phyloP scores from a whole-genome alignment of 169 alveolate species.

The Babesia bovis region DNA sequence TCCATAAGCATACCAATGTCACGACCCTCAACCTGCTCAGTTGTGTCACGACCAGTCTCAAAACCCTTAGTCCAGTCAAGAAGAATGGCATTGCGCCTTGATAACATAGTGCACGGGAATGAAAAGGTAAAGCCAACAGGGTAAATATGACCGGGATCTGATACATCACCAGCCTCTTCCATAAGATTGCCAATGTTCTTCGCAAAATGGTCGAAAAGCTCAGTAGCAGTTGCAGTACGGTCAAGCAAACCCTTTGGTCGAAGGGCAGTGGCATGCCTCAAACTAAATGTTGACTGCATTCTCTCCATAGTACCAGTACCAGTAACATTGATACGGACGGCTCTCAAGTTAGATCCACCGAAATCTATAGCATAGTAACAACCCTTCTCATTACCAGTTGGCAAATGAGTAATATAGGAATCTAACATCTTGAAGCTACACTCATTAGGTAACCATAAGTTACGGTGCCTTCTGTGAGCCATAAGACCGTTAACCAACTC shows the following conservation, averaged over 20 bases:
- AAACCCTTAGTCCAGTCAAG: conserved; percentile 90
- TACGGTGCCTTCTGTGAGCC: conserved; percentile 78
- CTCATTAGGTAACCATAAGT: conserved; percentile 77
- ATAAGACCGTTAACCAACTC: conserved; percentile 74
- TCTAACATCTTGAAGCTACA: conserved; percentile 84
- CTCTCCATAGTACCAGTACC: conserved; percentile 83
- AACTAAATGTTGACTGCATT: conserved; percentile 69
- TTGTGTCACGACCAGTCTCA: conserved; percentile 88
- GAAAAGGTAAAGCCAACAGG: conserved; percentile 84
- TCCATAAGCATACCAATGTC: conserved; percentile 84
- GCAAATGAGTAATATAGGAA: conserved; percentile 79
- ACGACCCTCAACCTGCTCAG: conserved; percentile 88
- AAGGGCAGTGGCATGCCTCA: conserved; percentile 71
- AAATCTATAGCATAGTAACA: conserved; percentile 87
- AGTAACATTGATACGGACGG: conserved; percentile 79
- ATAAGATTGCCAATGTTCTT: conserved; percentile 69
- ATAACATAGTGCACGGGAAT: conserved; percentile 81
- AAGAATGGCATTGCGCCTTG: conserved; percentile 72
- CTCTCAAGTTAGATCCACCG: conserved; percentile 87
- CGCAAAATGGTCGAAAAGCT: conserved; percentile 81
- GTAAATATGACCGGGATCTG: conserved; percentile 46
- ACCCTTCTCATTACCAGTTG: conserved; percentile 87
- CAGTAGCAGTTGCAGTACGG: conserved; percentile 80
- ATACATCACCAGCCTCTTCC: conserved; percentile 72
- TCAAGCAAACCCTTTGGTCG: conserved; percentile 82